Evolutionary conservation across 2,329 filamentous ascomycete species (phyloP), one percentile per base, ranked within the genome.

Genomic region (Colletotrichum salicis): DNA sequence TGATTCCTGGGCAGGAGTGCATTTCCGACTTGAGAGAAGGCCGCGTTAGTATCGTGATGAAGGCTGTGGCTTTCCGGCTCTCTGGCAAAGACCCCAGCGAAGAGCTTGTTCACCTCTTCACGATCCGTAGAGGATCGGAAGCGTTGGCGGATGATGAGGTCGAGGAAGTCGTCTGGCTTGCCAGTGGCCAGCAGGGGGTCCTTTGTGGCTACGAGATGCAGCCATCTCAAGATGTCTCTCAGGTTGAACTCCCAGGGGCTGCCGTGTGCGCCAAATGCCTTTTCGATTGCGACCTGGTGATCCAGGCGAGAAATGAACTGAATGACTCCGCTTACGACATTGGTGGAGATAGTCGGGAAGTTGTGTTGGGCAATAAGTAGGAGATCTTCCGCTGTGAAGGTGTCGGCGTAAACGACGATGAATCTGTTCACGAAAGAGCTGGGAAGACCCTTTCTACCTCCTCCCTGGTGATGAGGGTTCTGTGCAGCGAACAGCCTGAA

Each of bases 371-470:
- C 97, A 74, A 99, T 98, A 58, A 93, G 85, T 71, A 92, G 88
- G 71, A 99, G 83, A 84, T 99, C 96, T 37, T 94, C 88, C 31
- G 92, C 87, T 19, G 89, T 92, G 79, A 99, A 96, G 5, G 95
- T 89, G 78, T 99, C 96, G 70, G 96, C 95, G 82, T 98, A 98
- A 0, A 99, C 97, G 22, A 99, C 96, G 48, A 97, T 96, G 80
- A 99, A 99, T 57, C 97, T 93, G 80, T 99, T 98, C 73, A 99
- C 96, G 78, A 99, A 99, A 1, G 96, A 98, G 69, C 93, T 93
- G 1, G 96, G 96, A 45, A 99, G 85, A 51, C 96, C 96, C 82
- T 99, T 99, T 76, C 96, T 90, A 11, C 96, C 96, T 74, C 96
- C 96, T 69, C 96, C 96, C 82, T 99, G 96, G 77, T 98, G 94